Conservation (phyloP, 2,329 filamentous ascomycete genomes). For the Talaromyces funiculosus region DNA sequence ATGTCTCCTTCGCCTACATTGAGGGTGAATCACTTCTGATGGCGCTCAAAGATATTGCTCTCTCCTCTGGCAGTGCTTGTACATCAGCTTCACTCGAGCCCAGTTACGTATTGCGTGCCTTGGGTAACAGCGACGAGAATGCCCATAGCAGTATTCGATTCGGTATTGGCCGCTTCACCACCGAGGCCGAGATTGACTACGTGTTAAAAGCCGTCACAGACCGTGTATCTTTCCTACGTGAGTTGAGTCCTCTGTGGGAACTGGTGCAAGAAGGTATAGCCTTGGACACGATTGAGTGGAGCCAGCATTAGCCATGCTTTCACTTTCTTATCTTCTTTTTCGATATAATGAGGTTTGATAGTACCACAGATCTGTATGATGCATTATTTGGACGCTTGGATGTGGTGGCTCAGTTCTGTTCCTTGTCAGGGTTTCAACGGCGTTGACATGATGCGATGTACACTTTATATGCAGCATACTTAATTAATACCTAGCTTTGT, state of each 20-base stretch:
- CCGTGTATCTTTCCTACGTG: conserved; percentile 84
- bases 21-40: conserved; percentile 97
- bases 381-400: conserved; percentile 15
- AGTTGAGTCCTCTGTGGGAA: conserved; percentile 95
- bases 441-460: conserved; percentile 21
- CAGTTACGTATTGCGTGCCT: conserved; percentile 87
- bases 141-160: conserved; percentile 98
- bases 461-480: conserved; percentile 14
- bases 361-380: conserved; percentile 9
- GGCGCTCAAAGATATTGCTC: conserved; percentile 95
- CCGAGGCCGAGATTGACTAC: conserved; percentile 92
- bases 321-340: neutral
- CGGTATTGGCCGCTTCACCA: conserved; percentile 94
- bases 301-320: conserved; percentile 65
- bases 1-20: conserved; percentile 96
- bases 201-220: conserved; percentile 86
- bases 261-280: conserved; percentile 95
- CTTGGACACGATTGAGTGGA: conserved; percentile 95
- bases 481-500: conserved; percentile 5
- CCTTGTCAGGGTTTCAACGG: conserved; percentile 17
- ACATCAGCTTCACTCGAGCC: conserved; percentile 95
- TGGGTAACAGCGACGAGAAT: conserved; percentile 95
- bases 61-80: conserved; percentile 94
- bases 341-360: neutral
- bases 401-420: conserved; percentile 6